phyloP scores from a whole-genome alignment of 306 rosid species.

The Glycine latifolia region DNA sequence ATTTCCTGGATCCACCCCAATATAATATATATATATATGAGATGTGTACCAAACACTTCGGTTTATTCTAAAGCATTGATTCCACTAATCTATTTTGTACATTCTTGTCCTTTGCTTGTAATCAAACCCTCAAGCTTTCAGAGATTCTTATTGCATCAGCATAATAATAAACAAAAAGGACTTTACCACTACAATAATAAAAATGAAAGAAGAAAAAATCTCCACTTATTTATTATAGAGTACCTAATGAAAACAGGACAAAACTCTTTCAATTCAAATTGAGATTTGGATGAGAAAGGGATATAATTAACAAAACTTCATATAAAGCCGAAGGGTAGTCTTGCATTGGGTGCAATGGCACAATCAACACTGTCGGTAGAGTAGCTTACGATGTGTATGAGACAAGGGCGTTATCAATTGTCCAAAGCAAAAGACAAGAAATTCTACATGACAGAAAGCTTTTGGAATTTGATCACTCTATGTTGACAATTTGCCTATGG shows the following conservation, averaged over 20 bases:
- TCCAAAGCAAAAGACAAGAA: not conserved
- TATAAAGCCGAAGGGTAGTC: slow-evolving; percentile 14
- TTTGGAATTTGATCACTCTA: slow-evolving; percentile 22
- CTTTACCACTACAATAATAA: slow-evolving; percentile 25
- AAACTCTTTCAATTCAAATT: not conserved
- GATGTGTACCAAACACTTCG: not conserved
- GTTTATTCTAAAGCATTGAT: not conserved
- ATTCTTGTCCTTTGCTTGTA: not conserved
- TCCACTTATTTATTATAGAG: not conserved
- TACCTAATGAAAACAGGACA: not conserved
- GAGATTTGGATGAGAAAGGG: slow-evolving; percentile 5
- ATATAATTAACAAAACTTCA: not conserved
- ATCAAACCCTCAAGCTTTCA: not conserved
- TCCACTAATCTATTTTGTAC: slow-evolving; percentile 7
- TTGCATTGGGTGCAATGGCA: slow-evolving; percentile 38
- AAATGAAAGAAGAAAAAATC: not conserved
- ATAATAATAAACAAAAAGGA: not conserved
- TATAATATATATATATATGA: not conserved
- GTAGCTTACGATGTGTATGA: not conserved
- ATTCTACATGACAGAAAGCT: not conserved
- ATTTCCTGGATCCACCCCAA: too few species aligned
- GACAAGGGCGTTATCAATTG: slow-evolving; percentile 1
- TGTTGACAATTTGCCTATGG: slow-evolving; percentile 28
- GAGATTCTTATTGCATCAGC: slow-evolving; percentile 30
- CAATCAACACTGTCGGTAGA: slow-evolving; percentile 49